Percentiles rank a stretch among this genome's conserved stretches.
phyloP scores from a whole-genome alignment of 148 eudicot species.

The Vaccinium corymbosum region DNA sequence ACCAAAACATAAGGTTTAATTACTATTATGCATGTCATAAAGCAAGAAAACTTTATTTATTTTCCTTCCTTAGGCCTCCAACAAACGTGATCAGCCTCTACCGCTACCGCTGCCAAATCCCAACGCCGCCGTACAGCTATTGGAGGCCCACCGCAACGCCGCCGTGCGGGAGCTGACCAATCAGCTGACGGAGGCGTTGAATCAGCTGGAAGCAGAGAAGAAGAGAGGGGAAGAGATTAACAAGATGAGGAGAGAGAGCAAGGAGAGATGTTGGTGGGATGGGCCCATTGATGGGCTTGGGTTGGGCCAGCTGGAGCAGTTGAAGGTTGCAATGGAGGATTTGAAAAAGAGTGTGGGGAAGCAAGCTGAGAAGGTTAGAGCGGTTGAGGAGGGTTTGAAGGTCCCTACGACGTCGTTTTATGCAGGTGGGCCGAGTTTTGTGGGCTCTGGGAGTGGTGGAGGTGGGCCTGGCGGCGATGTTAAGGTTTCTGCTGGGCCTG shows the following conservation, averaged over 20 bases:
- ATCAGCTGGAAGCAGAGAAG: not conserved
- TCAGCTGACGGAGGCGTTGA: not conserved
- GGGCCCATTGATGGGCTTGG: constrained; percentile 2
- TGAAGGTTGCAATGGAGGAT: constrained; percentile 1
- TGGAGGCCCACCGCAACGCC: not conserved
- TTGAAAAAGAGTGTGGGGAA: not conserved
- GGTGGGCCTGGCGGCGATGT: not conserved
- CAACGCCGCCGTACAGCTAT: not conserved
- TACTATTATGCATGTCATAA: not conserved
- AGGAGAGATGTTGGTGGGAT: constrained; percentile 9
- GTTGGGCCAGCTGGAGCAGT: not conserved
- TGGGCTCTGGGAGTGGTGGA: not conserved
- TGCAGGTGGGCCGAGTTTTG: not conserved
- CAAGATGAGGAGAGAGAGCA: constrained; percentile 2
- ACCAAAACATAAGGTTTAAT: not conserved
- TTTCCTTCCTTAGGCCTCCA: not conserved
- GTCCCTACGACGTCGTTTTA: not conserved
- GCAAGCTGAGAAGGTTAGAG: not conserved
- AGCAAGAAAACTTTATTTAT: not conserved
- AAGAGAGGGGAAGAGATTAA: constrained; percentile 2
- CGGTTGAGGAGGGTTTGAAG: not conserved
- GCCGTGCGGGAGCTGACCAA: not conserved
- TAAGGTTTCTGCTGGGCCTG: constrained; percentile 7
- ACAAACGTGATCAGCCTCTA: not conserved
- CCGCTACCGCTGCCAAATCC: not conserved